These are phyloP conservation scores for Endogone sp. DNA, from an alignment of 192 early-diverging fungal genomes.

Conservation along the genomic window DNA sequence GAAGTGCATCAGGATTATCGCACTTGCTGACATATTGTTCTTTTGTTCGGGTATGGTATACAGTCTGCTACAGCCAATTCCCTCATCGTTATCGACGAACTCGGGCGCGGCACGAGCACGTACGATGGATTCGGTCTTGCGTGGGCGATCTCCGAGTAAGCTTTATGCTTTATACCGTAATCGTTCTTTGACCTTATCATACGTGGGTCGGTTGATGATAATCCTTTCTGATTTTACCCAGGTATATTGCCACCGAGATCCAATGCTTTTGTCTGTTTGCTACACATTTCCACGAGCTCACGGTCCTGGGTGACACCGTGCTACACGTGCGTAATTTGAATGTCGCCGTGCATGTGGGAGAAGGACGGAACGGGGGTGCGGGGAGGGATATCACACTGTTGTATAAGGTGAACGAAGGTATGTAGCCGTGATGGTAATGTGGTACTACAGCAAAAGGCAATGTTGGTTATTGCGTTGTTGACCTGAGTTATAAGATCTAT, in stretches of 20 bases:
- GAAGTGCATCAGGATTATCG: no score
- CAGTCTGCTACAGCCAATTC: constrained; percentile 76
- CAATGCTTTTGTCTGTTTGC: constrained; percentile 84
- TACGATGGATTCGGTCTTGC: constrained; percentile 97
- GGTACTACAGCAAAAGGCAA: background rate
- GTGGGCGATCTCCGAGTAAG: constrained; percentile 94
- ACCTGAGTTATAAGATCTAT: constrained; percentile 4
- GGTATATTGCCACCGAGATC: constrained; percentile 66
- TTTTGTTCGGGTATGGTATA: constrained; percentile 7
- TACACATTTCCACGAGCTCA: constrained; percentile 98
- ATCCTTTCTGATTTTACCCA: constrained; percentile 22
- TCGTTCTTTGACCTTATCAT: background rate
- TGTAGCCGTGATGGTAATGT: constrained; percentile 9
- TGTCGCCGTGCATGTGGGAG: constrained; percentile 68
- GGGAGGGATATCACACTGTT: constrained; percentile 77
- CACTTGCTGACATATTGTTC: background rate
- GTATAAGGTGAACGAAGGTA: constrained; percentile 83
- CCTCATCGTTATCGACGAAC: constrained; percentile 93
- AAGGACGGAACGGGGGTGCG: constrained; percentile 20
- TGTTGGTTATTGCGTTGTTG: constrained; percentile 15
- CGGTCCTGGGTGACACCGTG: constrained; percentile 67
- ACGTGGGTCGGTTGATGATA: background rate
- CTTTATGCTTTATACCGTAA: background rate
- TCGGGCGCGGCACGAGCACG: constrained; percentile 96
- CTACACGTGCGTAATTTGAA: constrained; percentile 82